These are phyloP conservation scores for Botrytis porri DNA, from an alignment of 2,329 filamentous ascomycete genomes.

Conservation along the genomic window DNA sequence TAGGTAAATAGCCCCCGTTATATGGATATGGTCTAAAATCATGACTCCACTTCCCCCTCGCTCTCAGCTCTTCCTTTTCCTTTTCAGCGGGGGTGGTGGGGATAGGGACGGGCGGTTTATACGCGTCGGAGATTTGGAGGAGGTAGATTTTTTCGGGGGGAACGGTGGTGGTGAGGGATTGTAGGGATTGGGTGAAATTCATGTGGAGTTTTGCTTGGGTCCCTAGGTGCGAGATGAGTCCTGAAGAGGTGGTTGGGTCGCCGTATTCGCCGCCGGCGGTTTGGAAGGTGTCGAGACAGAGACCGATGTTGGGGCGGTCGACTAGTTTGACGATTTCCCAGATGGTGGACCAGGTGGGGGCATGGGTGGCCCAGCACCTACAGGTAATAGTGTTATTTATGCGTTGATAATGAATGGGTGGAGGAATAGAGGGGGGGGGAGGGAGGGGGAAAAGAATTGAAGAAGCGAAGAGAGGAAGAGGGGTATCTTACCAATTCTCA, in stretches of 20 bases:
- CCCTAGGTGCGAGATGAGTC: conserved; percentile 50
- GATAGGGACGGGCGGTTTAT: conserved; percentile 58
- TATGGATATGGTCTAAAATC: conserved; percentile 67
- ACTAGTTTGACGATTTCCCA: conserved; percentile 66
- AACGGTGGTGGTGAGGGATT: conserved; percentile 54
- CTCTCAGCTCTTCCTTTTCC: conserved; percentile 48
- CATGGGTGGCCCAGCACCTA: conserved; percentile 70
- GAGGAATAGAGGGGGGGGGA: neutral
- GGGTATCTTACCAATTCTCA: conserved; percentile 58
- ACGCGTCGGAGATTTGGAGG: conserved; percentile 73
- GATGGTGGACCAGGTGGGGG: conserved; percentile 64
- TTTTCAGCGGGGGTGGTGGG: conserved; percentile 39
- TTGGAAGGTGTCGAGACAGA: conserved; percentile 79
- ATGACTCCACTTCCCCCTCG: conserved; percentile 68
- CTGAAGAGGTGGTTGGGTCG: conserved; percentile 63
- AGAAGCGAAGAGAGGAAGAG: too few species aligned
- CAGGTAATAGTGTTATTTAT: neutral
- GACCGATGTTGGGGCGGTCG: conserved; percentile 62
- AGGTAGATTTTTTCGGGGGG: conserved; percentile 70
- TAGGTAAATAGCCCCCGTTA: conserved; percentile 66
- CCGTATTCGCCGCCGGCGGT: conserved; percentile 70
- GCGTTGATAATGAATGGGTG: neutral
- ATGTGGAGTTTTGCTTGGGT: conserved; percentile 44
- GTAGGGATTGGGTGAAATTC: conserved; percentile 53
- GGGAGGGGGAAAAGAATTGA: too few species aligned